A percentile compares a stretch with the other conserved stretches of the same genome.
These are phyloP conservation scores for Sporormia fimetaria DNA, from an alignment of 495 filamentous ascomycete genomes.

Conservation along the genomic window DNA sequence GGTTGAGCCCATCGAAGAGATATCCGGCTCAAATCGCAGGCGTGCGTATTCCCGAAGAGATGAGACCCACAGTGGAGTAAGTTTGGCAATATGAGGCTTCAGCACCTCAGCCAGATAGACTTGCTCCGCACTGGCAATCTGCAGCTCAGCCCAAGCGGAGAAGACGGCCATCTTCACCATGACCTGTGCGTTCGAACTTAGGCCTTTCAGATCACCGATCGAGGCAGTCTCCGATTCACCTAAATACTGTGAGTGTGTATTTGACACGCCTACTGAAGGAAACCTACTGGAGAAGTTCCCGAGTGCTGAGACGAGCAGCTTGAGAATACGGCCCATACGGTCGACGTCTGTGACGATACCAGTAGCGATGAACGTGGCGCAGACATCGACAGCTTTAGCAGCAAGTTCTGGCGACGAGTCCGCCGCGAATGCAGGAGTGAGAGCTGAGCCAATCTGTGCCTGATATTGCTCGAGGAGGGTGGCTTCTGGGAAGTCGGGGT, in stretches of 20 bases:
- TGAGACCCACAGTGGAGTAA: slow-evolving; percentile 88
- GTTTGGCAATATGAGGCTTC: slow-evolving; percentile 73
- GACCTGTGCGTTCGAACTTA: slow-evolving; percentile 91
- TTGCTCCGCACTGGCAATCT: slow-evolving; percentile 90
- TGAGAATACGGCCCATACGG: slow-evolving; percentile 93
- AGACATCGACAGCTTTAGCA: slow-evolving; percentile 93
- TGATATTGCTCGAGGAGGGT: slow-evolving; percentile 96
- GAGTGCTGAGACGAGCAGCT: slow-evolving; percentile 78
- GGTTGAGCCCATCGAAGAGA: slow-evolving; percentile 71
- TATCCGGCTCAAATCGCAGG: slow-evolving; percentile 90
- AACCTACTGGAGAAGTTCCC: slow-evolving; percentile 72
- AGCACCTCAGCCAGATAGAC: slow-evolving; percentile 80
- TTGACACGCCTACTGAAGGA: neutral
- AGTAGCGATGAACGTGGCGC: slow-evolving; percentile 88
- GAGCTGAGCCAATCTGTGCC: slow-evolving; percentile 90
- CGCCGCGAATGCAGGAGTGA: slow-evolving; percentile 89
- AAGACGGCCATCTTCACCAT: slow-evolving; percentile 98
- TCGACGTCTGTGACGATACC: slow-evolving; percentile 97
- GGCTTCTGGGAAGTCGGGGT: slow-evolving; percentile 92
- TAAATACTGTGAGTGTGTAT: slow-evolving; percentile 9
- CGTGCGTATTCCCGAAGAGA: slow-evolving; percentile 90
- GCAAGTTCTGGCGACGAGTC: slow-evolving; percentile 95
- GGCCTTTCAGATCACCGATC: slow-evolving; percentile 85
- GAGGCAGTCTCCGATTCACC: slow-evolving; percentile 66
- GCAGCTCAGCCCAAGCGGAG: slow-evolving; percentile 97